These are phyloP conservation scores for Daldinia sp. DNA, from an alignment of 2,329 filamentous ascomycete genomes.

Conservation along the genomic window DNA sequence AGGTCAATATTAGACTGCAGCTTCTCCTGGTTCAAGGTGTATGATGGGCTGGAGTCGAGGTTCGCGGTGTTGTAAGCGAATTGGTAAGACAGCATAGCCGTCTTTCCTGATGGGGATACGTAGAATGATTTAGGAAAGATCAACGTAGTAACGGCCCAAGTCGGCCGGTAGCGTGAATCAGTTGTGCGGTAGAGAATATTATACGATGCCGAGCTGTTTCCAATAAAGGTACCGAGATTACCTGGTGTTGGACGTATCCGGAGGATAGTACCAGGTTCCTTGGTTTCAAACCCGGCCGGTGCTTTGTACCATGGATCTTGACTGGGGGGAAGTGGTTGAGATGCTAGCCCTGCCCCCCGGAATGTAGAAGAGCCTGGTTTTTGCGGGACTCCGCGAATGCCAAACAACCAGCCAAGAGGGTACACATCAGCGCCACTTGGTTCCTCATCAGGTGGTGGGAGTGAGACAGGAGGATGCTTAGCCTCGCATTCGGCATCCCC, in stretches of 20 bases:
- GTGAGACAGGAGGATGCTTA: neutral
- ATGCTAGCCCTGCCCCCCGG: neutral
- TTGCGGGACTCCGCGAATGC: neutral
- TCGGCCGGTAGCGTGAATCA: conserved; percentile 45
- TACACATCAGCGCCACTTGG: neutral
- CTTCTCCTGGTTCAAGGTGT: conserved; percentile 32
- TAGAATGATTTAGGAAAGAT: conserved; percentile 26
- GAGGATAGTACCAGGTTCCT: neutral
- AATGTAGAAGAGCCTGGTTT: neutral
- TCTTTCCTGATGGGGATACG: conserved; percentile 21
- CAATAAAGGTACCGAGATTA: conserved; percentile 29
- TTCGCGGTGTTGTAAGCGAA: conserved; percentile 49
- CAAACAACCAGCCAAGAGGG: neutral
- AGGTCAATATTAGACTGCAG: conserved; percentile 16
- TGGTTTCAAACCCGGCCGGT: neutral
- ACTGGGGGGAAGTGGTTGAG: neutral
- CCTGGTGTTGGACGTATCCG: conserved; percentile 26
- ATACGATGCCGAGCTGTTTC: conserved; percentile 38
- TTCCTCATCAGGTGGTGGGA: neutral
- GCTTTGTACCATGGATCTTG: neutral
- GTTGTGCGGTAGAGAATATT: conserved; percentile 52
- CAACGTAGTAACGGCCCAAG: conserved; percentile 52
- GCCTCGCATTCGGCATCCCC: neutral
- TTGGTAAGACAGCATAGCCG: conserved; percentile 51
- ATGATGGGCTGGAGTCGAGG: conserved; percentile 50